phyloP scores from a whole-genome alignment of 176 grass and related monocot genomes.

The Puya raimondii region DNA sequence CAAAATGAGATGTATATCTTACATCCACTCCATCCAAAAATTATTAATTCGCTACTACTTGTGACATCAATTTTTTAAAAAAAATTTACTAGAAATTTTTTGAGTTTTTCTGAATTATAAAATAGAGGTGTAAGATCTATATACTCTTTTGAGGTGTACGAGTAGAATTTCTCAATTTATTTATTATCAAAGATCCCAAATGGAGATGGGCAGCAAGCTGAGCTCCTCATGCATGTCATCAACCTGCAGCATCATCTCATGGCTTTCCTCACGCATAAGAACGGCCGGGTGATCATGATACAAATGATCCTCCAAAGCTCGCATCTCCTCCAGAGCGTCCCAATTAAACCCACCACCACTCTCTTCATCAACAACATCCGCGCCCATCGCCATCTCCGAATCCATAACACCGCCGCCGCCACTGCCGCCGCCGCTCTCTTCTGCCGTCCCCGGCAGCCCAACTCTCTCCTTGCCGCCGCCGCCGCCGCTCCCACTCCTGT shows the following conservation, averaged over 20 bases:
- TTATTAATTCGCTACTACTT: no score
- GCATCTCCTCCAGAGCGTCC: constrained; percentile 71
- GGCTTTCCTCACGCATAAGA: constrained; percentile 19
- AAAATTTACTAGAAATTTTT: no score
- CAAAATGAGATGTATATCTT: no score
- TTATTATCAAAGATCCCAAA: constrained; percentile 66
- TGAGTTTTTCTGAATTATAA: no score
- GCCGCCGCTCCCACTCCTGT: neutral
- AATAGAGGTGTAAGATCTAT: no score
- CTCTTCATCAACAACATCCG: constrained; percentile 18
- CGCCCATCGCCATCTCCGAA: constrained; percentile 11
- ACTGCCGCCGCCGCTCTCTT: constrained; percentile 9
- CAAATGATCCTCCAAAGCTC: constrained; percentile 39
- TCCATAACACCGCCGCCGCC: constrained; percentile 12
- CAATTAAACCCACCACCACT: constrained; percentile 60
- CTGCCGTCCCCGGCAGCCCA: neutral
- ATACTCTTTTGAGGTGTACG: no score
- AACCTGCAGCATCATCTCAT: constrained; percentile 26
- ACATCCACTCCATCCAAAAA: no score
- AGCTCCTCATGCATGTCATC: constrained; percentile 74
- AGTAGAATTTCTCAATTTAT: no score
- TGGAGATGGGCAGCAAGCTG: constrained; percentile 67
- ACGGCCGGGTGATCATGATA: constrained; percentile 11
- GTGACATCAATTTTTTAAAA: no score
- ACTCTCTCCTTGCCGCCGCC: neutral